Base-by-base conservation (phyloP, 768 basidiomycete species). In the Collybiopsis confluens region DNA sequence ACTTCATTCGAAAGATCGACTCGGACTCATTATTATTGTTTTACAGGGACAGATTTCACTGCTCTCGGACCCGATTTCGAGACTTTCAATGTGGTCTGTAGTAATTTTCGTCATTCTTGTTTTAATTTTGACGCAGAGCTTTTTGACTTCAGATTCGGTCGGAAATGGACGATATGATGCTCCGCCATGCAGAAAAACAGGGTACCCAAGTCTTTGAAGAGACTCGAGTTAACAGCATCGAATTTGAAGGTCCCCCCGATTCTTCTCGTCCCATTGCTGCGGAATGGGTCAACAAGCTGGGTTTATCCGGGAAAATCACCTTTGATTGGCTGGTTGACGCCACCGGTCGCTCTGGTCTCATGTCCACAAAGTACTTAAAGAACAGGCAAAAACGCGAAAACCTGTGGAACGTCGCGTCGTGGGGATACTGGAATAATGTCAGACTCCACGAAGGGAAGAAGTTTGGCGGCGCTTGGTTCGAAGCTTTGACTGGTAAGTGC, bases 311-410 rank as follows among this genome's bases (percentile, higher is more conserved):
- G 16, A 16, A 36, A 16, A 80, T 82, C 37, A 63, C 67, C 0
- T 87, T 86, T 52, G 77, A 84, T 45, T 85, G 77, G 54, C 65
- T 87, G 23, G 72, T 87, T 18, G 86, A 87, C 60, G 84, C 82
- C 2, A 76, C 76, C 3, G 86, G 86, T 33, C 73, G 85, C 1
- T 66, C 69, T 0, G 85, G 85, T 1, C 59, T 87, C 56, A 70
- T 87, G 66, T 81, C 81, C n/a, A n/a, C n/a, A n/a, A n/a, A n/a
- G n/a, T n/a, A n/a, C n/a, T n/a, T n/a, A n/a, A n/a, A n/a, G n/a
- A 82, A 83, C 55, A 70, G 85, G 16, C 70, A 68, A 28, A 78
- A 78, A 63, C 83, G 78, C 33, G 68, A 75, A 37, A 71, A 72
- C 2, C 61, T 87, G 43, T 73, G 70, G 54, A 86, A 85, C 56